Percentiles rank a stretch among this genome's conserved stretches.
Conservation (phyloP, 2,329 filamentous ascomycete species). For the Ophiocordyceps camponoti-rufipedis region DNA sequence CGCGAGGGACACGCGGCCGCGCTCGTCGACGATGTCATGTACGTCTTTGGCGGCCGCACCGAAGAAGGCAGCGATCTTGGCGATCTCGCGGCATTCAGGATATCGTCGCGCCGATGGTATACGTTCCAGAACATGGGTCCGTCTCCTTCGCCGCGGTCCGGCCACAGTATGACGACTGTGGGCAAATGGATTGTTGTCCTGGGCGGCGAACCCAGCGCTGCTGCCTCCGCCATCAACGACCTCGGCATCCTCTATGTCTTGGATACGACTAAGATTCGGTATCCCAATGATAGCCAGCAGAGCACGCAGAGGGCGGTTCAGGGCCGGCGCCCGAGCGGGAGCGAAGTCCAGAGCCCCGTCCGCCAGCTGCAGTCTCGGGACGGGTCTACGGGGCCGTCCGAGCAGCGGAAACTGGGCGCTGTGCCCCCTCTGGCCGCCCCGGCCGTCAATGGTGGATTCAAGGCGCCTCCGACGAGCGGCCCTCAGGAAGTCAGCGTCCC, state of each 20-base stretch:
- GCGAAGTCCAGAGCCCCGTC: conserved; percentile 12
- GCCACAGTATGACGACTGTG: conserved; percentile 93
- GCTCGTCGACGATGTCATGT: conserved; percentile 95
- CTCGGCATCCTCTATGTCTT: conserved; percentile 79
- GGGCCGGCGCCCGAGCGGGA: conserved; percentile 23
- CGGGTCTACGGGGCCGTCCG: conserved; percentile 30
- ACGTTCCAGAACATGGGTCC: conserved; percentile 99
- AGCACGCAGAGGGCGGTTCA: conserved; percentile 20
- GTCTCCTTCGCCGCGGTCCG: conserved; percentile 79
- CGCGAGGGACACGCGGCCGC: conserved; percentile 89
- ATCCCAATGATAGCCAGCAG: conserved; percentile 55
- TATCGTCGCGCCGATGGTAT: conserved; percentile 80
- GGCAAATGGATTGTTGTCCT: conserved; percentile 85
- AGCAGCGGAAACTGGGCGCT: conserved; percentile 29
- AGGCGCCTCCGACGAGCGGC: conserved; percentile 17
- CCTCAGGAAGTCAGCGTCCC: conserved; percentile 17
- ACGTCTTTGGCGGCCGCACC: conserved; percentile 90
- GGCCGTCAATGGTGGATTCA: conserved; percentile 19
- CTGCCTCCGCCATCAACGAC: conserved; percentile 63
- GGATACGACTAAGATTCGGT: conserved; percentile 90
- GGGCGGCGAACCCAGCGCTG: conserved; percentile 85
- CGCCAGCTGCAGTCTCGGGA: conserved; percentile 28
- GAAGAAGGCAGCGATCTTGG: conserved; percentile 86
- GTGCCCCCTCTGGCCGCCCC: conserved; percentile 16
- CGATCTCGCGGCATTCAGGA: conserved; percentile 66